These are phyloP conservation scores for Phoenix roebelenii DNA, from an alignment of 176 grass and related monocot genomes.

Conservation along the genomic window DNA sequence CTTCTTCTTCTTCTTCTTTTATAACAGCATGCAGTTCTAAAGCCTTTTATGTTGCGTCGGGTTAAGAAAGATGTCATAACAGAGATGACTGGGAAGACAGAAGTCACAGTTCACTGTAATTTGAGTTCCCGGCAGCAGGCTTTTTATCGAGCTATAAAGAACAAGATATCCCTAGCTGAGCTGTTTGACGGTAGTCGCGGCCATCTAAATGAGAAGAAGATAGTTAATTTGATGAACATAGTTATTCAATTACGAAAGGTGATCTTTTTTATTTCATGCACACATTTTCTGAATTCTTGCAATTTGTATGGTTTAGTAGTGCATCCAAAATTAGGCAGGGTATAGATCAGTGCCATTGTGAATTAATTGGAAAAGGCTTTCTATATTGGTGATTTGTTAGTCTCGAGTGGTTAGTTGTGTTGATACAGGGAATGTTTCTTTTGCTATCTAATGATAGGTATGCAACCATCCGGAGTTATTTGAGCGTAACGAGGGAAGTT, in stretches of 20 bases:
- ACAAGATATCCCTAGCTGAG: slow-evolving; percentile 97
- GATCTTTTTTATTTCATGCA: slow-evolving; percentile 1
- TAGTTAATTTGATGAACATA: slow-evolving; percentile 99
- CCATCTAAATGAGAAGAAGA: slow-evolving; percentile 90
- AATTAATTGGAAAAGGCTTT: too few relatives aligned
- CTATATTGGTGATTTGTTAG: too few relatives aligned
- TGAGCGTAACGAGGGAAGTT: slow-evolving; percentile 95
- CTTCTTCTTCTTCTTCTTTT: neutral
- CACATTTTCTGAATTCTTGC: neutral
- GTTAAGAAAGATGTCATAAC: slow-evolving; percentile 99
- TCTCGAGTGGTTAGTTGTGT: too few relatives aligned
- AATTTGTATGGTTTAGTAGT: too few relatives aligned
- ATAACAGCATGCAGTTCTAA: slow-evolving; percentile 86
- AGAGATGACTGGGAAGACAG: slow-evolving; percentile 97
- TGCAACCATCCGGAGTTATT: slow-evolving; percentile 99
- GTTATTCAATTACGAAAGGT: slow-evolving; percentile 99
- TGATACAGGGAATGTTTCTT: neutral
- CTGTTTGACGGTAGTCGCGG: slow-evolving; percentile 82
- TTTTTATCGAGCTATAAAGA: slow-evolving; percentile 99
- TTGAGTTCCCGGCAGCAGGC: slow-evolving; percentile 95
- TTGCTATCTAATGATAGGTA: slow-evolving; percentile 44
- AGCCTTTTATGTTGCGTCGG: slow-evolving; percentile 95
- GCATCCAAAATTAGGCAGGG: too few relatives aligned
- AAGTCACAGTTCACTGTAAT: slow-evolving; percentile 87
- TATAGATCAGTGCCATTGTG: too few relatives aligned